Conservation (phyloP, 75 land plant genomes). For the Sequoiadendron giganteum region DNA sequence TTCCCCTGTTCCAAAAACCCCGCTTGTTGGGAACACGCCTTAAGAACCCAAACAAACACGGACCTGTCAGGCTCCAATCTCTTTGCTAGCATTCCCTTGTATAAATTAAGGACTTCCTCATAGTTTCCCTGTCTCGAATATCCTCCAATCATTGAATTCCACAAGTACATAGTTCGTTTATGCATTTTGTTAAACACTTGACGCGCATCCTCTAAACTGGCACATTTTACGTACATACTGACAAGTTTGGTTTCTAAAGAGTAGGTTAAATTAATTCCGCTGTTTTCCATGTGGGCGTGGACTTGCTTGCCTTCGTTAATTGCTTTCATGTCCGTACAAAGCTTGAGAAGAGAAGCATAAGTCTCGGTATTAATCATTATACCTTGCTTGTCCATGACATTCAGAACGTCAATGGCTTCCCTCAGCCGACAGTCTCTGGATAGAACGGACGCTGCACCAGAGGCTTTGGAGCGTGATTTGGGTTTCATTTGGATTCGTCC, state of each 20-base stretch:
- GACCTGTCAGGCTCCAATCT: constrained; percentile 29
- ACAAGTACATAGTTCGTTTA: constrained; percentile 11
- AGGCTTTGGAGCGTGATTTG: neutral
- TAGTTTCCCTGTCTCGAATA: constrained; percentile 12
- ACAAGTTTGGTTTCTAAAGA: constrained; percentile 6
- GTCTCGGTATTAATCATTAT: neutral
- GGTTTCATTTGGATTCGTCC: neutral
- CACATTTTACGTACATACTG: constrained; percentile 20
- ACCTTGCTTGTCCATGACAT: neutral
- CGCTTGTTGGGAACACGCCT: constrained; percentile 13
- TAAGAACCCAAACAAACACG: constrained; percentile 13
- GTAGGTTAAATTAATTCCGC: neutral
- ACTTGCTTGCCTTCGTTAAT: constrained; percentile 9
- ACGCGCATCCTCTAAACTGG: constrained; percentile 19
- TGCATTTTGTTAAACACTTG: constrained; percentile 7
- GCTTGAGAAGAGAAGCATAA: neutral
- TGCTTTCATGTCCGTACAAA: constrained; percentile 3
- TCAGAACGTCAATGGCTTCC: neutral
- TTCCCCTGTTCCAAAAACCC: constrained; percentile 8
- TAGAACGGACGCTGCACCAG: neutral
- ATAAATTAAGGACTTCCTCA: constrained; percentile 14
- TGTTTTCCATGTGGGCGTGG: constrained; percentile 7
- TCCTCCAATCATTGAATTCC: constrained; percentile 23
- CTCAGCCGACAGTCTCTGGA: constrained; percentile 7
- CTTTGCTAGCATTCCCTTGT: constrained; percentile 24